A percentile compares a stretch with the other conserved stretches of the same genome.
Conservation (phyloP, 768 basidiomycete genomes). For the Chalciporus sphaerocephalus region DNA sequence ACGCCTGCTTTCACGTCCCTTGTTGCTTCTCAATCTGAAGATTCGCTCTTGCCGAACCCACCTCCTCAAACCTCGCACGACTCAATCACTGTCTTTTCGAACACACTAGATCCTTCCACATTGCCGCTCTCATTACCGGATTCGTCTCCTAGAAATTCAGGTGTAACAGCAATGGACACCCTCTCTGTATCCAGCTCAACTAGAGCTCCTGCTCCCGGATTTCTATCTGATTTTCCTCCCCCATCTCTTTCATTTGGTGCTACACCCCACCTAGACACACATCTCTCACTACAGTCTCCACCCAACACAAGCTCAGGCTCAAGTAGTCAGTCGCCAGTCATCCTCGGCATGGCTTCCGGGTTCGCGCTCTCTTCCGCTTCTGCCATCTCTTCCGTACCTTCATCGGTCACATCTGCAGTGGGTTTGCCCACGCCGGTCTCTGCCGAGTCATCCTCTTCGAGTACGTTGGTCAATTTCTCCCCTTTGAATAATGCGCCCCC, state of each 20-base stretch:
- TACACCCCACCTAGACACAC: slow-evolving; percentile 36
- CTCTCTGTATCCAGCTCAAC: slow-evolving; percentile 7
- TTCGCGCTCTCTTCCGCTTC: slow-evolving; percentile 12
- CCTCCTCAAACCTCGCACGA: slow-evolving; percentile 29
- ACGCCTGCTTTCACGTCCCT: slow-evolving; percentile 10
- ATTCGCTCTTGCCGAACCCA: slow-evolving; percentile 14
- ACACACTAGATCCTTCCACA: slow-evolving; percentile 22
- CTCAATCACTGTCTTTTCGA: slow-evolving; percentile 33
- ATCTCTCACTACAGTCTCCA: slow-evolving; percentile 24
- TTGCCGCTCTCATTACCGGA: slow-evolving; percentile 33
- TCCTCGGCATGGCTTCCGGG: slow-evolving; percentile 38
- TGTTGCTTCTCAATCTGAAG: slow-evolving; percentile 9
- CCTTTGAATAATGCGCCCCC: slow-evolving; percentile 10
- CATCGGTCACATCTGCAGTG: slow-evolving; percentile 6
- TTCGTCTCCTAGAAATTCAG: slow-evolving; percentile 30
- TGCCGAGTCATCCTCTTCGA: slow-evolving; percentile 16
- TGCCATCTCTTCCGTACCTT: not conserved
- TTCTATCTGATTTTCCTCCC: slow-evolving; percentile 40
- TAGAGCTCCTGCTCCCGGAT: slow-evolving; percentile 31
- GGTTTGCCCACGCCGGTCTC: slow-evolving; percentile 12
- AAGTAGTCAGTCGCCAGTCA: slow-evolving; percentile 33
- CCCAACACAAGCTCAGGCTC: slow-evolving; percentile 24
- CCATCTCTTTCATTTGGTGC: slow-evolving; percentile 33
- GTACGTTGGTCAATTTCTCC: slow-evolving; percentile 22
- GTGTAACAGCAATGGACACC: slow-evolving; percentile 37